Conservation (phyloP, 2,329 filamentous ascomycete genomes). For the Zymoseptoria brevis region DNA sequence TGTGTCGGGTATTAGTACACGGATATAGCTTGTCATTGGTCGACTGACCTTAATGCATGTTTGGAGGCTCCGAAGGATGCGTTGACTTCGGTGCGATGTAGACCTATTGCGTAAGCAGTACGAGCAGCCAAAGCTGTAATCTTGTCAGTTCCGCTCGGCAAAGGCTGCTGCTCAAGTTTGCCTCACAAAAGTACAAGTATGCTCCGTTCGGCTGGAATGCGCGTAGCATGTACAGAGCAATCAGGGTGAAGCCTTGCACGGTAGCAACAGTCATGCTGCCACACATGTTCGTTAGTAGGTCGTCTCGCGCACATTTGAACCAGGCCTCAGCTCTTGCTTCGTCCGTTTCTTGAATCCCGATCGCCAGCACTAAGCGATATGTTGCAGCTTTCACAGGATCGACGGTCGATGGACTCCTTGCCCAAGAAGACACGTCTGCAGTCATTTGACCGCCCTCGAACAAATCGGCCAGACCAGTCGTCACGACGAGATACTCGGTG, state of each 20-base stretch:
- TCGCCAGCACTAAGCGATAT: slow-evolving; percentile 45
- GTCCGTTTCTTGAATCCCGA: slow-evolving; percentile 40
- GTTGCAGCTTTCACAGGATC: slow-evolving; percentile 32
- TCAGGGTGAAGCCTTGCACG: slow-evolving; percentile 44
- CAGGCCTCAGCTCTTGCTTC: slow-evolving; percentile 40
- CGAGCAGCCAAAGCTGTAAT: slow-evolving; percentile 37
- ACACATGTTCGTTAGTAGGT: slow-evolving; percentile 40
- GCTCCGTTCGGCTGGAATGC: slow-evolving; percentile 46
- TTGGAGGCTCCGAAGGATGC: slow-evolving; percentile 40
- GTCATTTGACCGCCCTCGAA: slow-evolving; percentile 36
- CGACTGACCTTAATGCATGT: slow-evolving; percentile 15
- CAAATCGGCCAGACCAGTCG: slow-evolving; percentile 42
- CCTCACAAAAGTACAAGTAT: slow-evolving; percentile 42
- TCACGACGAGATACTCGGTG: slow-evolving; percentile 39
- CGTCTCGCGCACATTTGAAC: slow-evolving; percentile 39
- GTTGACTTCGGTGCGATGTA: slow-evolving; percentile 46
- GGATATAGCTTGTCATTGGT: background rate
- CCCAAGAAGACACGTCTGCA: slow-evolving; percentile 25
- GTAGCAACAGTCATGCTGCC: slow-evolving; percentile 44
- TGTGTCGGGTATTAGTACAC: background rate
- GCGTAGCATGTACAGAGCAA: slow-evolving; percentile 47
- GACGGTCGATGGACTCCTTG: slow-evolving; percentile 3
- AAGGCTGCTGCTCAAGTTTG: background rate
- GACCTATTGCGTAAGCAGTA: slow-evolving; percentile 45
- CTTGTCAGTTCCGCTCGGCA: background rate